phyloP scores from a whole-genome alignment of 2,329 filamentous ascomycete genomes.

The Aspergillus hortae region DNA sequence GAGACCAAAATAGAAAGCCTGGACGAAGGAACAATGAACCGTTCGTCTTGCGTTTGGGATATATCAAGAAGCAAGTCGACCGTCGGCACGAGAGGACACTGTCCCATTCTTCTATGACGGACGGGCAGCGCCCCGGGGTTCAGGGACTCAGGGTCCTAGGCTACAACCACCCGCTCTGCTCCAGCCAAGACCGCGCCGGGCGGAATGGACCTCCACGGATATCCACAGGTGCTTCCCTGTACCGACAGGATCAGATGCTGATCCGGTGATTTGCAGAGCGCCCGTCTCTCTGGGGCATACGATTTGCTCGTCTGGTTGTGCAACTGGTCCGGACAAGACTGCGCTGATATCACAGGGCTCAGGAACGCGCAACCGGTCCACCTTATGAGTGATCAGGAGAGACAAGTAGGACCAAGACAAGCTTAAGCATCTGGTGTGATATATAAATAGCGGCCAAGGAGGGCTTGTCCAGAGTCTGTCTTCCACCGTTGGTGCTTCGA shows the following conservation, averaged over 20 bases:
- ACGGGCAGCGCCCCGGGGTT: constrained; percentile 1
- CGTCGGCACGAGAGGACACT: not conserved
- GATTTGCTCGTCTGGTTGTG: not conserved
- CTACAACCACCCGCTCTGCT: constrained; percentile 5
- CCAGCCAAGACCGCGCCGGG: constrained; percentile 1
- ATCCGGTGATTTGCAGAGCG: constrained; percentile 17
- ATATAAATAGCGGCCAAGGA: constrained; percentile 6
- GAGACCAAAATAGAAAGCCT: not conserved
- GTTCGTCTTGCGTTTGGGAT: not conserved
- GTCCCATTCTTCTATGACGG: constrained; percentile 8
- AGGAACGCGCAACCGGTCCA: constrained; percentile 20
- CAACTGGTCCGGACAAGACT: constrained; percentile 4
- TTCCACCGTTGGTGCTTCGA: not conserved
- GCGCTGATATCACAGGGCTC: constrained; percentile 13
- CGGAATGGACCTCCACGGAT: constrained; percentile 4
- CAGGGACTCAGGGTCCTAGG: constrained; percentile 6
- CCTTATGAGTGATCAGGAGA: constrained; percentile 12
- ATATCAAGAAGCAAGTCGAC: constrained; percentile 7
- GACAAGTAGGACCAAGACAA: constrained; percentile 4
- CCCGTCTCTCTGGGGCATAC: constrained; percentile 6
- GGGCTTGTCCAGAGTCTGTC: not conserved
- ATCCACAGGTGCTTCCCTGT: constrained; percentile 11
- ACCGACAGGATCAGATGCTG: constrained; percentile 7
- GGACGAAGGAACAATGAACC: constrained; percentile 1
- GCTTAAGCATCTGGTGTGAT: constrained; percentile 14